Evolutionary conservation across 331 rosid species (phyloP), one percentile per base, ranked within the genome.

Genomic region (Dryas integrifolia): DNA sequence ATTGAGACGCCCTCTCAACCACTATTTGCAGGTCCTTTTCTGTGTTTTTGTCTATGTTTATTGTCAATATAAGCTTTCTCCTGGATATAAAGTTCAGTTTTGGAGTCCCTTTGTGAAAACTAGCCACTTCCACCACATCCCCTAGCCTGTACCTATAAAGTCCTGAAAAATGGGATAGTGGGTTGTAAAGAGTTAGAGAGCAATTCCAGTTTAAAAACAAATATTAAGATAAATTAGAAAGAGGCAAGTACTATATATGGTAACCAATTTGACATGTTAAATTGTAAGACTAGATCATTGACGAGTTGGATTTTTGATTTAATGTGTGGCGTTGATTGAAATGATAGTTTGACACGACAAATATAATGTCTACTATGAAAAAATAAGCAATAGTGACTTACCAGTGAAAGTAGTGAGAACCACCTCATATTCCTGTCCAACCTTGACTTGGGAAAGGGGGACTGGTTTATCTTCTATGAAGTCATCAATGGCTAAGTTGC

Each of bases 361-460:
- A 21, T 21, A 21, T 21, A 21, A 21, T 21, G 24, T 21, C 24
- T 21, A 21, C 24, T 21, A 21, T 21, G 24, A 21, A 21, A 21
- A 21, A 21, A 21, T 21, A 21, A 21, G 24, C 24, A 21, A 21
- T 21, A 21, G 24, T 21, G 24, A 21, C 24, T 76, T 83, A 93
- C 98, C 98, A 0, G 98, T 91, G 78, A 85, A 86, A 79, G 98
- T 94, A 35, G 98, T 94, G 79, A 94, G 96, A 49, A 94, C 90
- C 40, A 94, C 40, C 81, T 94, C 98, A 16, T 94, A 94, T 75
- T 85, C 82, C 70, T 88, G 98, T 57, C 98, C 98, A 76, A 83
- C 68, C 80, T 86, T 73, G 82, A 89, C 78, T 76, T 82, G 85
- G 5, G 96, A 89, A 1, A 94, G 83, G 10, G 98, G 96, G 70